Conservation (phyloP, 768 basidiomycete species). For the Lentinula edodes region DNA sequence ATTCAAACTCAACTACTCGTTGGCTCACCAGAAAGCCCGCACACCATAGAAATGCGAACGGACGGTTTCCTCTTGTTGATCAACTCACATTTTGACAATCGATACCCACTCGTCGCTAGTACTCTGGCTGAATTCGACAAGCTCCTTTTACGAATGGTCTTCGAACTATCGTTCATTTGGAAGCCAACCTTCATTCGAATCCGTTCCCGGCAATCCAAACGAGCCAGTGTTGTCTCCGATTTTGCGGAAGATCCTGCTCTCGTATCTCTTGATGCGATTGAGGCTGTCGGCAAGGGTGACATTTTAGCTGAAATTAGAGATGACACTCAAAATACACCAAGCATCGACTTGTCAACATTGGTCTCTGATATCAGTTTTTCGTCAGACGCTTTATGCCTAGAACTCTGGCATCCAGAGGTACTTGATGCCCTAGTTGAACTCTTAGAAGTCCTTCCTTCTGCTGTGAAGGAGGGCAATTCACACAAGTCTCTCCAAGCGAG, state of each 20-base stretch:
- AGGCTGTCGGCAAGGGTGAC: slow-evolving; percentile 37
- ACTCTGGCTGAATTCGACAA: slow-evolving; percentile 24
- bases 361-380: slow-evolving; percentile 42
- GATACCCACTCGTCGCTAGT: slow-evolving; percentile 6
- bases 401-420: slow-evolving; percentile 63
- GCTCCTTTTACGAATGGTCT: slow-evolving; percentile 40
- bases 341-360: slow-evolving; percentile 36
- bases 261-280: slow-evolving; percentile 53
- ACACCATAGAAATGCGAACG: slow-evolving; percentile 50
- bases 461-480: background rate
- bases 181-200: slow-evolving; percentile 51
- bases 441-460: slow-evolving; percentile 26
- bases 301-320: slow-evolving; percentile 48
- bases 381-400: slow-evolving; percentile 54
- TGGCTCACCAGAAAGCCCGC: slow-evolving; percentile 36
- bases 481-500: slow-evolving; percentile 26
- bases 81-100: slow-evolving; percentile 18
- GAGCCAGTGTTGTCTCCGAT: slow-evolving; percentile 22
- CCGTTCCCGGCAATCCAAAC: slow-evolving; percentile 26
- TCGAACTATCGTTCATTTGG: slow-evolving; percentile 34
- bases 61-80: slow-evolving; percentile 43
- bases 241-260: slow-evolving; percentile 44
- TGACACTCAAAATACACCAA: slow-evolving; percentile 32
- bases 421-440: slow-evolving; percentile 49
- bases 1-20: slow-evolving; percentile 49